These are phyloP conservation scores for Papiliotrema fonsecae DNA, from an alignment of 1,284 basidiomycete species.

Conservation along the genomic window DNA sequence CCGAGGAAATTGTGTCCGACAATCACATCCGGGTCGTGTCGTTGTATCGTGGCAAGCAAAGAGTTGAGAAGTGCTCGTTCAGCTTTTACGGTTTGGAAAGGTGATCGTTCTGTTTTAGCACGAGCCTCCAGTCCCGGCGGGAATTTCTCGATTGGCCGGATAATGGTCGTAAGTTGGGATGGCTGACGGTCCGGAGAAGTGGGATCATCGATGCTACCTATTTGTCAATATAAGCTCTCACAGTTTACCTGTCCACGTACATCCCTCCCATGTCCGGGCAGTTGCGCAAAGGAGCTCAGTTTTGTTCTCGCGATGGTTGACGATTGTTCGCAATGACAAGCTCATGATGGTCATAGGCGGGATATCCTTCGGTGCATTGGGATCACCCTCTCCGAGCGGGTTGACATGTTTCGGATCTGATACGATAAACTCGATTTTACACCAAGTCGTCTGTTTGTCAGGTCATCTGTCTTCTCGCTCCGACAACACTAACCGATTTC, in stretches of 20 bases:
- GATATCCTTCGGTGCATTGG: constrained; percentile 67
- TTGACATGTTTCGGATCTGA: constrained; percentile 82
- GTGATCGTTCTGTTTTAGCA: constrained; percentile 61
- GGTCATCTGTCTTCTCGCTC: not conserved
- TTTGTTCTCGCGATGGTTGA: constrained; percentile 91
- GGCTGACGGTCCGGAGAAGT: constrained; percentile 81
- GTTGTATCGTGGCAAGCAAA: constrained; percentile 75
- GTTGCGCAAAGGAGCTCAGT: constrained; percentile 86
- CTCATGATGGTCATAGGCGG: constrained; percentile 91
- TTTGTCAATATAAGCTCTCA: not conserved
- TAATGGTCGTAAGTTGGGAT: constrained; percentile 78
- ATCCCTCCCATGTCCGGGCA: constrained; percentile 80
- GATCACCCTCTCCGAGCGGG: constrained; percentile 71
- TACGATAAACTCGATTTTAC: constrained; percentile 85
- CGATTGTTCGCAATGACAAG: constrained; percentile 80
- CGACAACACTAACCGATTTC: constrained; percentile 60
- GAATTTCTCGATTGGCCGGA: constrained; percentile 86
- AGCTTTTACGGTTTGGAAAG: constrained; percentile 70
- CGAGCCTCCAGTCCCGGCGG: constrained; percentile 75
- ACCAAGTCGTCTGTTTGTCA: constrained; percentile 76
- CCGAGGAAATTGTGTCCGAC: constrained; percentile 93
- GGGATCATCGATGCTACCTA: constrained; percentile 81
- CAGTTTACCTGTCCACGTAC: constrained; percentile 51
- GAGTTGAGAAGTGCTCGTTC: constrained; percentile 83
- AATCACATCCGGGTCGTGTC: constrained; percentile 89